A percentile compares a stretch with the other conserved stretches of the same genome.
phyloP scores from a whole-genome alignment of 441 rosid species.

The Pelargonium cotyledonis region DNA sequence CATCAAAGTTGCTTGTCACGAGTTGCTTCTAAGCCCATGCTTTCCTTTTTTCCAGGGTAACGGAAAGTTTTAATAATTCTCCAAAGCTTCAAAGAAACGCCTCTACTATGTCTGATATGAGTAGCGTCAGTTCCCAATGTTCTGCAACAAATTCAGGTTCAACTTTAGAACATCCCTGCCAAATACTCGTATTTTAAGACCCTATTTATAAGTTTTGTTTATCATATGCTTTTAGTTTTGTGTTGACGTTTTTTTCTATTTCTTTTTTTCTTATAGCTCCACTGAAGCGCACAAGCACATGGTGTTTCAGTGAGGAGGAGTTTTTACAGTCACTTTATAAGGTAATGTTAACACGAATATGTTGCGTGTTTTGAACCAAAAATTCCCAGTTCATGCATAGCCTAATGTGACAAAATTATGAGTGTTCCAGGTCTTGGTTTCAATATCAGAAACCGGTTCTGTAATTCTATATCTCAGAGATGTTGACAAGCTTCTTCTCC shows the following conservation, averaged over 20 bases:
- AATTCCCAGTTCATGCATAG: too few species aligned
- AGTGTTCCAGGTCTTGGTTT: neutral
- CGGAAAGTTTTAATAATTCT: neutral
- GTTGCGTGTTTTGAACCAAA: neutral
- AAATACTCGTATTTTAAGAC: neutral
- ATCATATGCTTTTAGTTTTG: neutral
- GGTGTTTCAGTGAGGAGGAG: conserved; percentile 6
- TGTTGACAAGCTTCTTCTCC: conserved; percentile 1
- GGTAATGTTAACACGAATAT: neutral
- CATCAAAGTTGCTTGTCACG: too few species aligned
- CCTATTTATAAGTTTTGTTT: neutral
- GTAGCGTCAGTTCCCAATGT: neutral
- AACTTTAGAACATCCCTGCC: neutral
- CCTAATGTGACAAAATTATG: too few species aligned
- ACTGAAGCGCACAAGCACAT: neutral
- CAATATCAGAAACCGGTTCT: neutral
- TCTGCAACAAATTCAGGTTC: conserved; percentile 4
- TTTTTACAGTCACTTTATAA: conserved; percentile 1
- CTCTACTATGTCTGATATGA: neutral
- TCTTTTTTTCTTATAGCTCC: neutral
- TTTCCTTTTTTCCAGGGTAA: conserved; percentile 2
- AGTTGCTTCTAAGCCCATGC: neutral
- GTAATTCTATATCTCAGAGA: neutral
- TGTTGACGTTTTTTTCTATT: neutral
- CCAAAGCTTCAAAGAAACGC: conserved; percentile 1